Conservation (phyloP, 1,284 basidiomycete species). For the Flammula alnicola region DNA sequence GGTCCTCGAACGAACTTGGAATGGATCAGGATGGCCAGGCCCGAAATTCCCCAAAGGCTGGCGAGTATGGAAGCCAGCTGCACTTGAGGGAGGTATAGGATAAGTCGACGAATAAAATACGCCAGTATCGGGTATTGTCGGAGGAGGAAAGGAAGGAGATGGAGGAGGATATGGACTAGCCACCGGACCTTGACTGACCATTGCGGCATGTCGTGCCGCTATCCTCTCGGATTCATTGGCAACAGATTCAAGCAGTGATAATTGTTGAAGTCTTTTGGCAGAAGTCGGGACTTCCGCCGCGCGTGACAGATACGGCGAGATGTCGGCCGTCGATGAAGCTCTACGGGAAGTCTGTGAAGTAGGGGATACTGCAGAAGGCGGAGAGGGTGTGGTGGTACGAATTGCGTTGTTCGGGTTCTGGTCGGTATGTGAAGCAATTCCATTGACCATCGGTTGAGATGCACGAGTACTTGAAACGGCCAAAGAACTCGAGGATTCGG, state of each 20-base stretch:
- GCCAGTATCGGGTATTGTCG: slow-evolving; percentile 12
- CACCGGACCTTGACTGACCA: slow-evolving; percentile 22
- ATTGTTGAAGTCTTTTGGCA: slow-evolving; percentile 67
- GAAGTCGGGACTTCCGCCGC: slow-evolving; percentile 53
- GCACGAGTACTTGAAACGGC: not conserved
- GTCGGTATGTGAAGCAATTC: not conserved
- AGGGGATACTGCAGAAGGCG: slow-evolving; percentile 11
- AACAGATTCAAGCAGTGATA: slow-evolving; percentile 75
- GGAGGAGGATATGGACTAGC: slow-evolving; percentile 25
- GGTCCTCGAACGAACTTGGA: slow-evolving; percentile 63
- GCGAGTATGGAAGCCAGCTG: slow-evolving; percentile 21
- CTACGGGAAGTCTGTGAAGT: slow-evolving; percentile 33
- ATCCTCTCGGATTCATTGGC: slow-evolving; percentile 70
- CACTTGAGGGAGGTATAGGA: slow-evolving; percentile 18
- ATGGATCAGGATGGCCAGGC: slow-evolving; percentile 40
- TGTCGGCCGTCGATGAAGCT: slow-evolving; percentile 54
- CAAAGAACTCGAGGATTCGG: not conserved
- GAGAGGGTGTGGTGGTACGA: not conserved
- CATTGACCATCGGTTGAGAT: not conserved
- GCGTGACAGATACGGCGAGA: slow-evolving; percentile 66
- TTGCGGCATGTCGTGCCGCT: slow-evolving; percentile 36
- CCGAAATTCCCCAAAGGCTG: slow-evolving; percentile 11
- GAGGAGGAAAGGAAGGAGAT: slow-evolving; percentile 20
- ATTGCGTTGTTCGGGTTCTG: not conserved
- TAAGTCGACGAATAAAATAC: slow-evolving; percentile 19